Percentiles rank a stretch among this genome's conserved stretches.
Evolutionary conservation across 805 yeast genomes (phyloP).

Genomic region (Candida endomychidarum): DNA sequence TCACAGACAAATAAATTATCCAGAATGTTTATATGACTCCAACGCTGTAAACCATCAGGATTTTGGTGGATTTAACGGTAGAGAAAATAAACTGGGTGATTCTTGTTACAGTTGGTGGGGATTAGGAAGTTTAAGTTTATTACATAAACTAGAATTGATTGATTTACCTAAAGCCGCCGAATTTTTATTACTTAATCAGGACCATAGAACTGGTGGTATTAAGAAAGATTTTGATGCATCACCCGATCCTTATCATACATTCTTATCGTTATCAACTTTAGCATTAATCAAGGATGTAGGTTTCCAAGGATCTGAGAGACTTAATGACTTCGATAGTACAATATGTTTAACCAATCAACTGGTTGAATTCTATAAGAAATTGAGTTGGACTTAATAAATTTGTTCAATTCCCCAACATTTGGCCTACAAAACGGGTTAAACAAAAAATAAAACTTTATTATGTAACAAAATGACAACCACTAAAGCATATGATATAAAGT

Average conservation of each 20-base stretch:
- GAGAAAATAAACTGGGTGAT: conserved; percentile 81
- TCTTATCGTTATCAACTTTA: conserved; percentile 51
- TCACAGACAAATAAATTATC: conserved; percentile 57
- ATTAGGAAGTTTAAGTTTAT: conserved; percentile 52
- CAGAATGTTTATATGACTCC: conserved; percentile 27
- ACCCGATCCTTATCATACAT: conserved; percentile 73
- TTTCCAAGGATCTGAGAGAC: conserved; percentile 10
- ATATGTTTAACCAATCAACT: conserved; percentile 25
- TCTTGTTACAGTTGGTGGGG: conserved; percentile 91
- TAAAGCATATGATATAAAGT: too few species aligned
- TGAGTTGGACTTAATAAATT: background rate
- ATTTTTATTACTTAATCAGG: conserved; percentile 61
- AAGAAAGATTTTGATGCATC: conserved; percentile 60
- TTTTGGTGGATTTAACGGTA: conserved; percentile 81
- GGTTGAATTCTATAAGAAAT: conserved; percentile 10
- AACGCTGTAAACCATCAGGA: conserved; percentile 40
- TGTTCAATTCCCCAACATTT: too few species aligned
- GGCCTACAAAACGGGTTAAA: too few species aligned
- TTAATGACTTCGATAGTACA: conserved; percentile 26
- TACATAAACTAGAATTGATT: conserved; percentile 35
- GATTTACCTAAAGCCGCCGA: conserved; percentile 33
- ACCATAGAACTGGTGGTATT: conserved; percentile 71
- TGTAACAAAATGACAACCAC: too few species aligned
- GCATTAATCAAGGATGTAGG: conserved; percentile 18
- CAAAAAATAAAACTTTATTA: too few species aligned